Conservation (phyloP, 2,329 filamentous ascomycete genomes). For the Pseudogymnoascus sp. region DNA sequence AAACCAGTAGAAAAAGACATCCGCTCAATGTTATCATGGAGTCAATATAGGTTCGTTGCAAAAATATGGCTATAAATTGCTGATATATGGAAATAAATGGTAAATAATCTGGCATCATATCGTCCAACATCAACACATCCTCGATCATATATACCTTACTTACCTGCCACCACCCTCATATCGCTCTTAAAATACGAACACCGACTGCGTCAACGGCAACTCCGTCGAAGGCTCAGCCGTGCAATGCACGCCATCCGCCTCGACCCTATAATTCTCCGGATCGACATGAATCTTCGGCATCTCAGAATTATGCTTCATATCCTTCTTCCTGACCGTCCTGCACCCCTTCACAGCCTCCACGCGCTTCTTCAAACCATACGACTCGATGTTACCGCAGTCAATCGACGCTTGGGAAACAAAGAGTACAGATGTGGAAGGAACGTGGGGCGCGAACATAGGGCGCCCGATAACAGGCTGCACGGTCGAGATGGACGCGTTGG, state of each 20-base stretch:
- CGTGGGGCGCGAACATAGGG: conserved; percentile 75
- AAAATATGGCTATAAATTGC: neutral
- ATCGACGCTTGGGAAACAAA: conserved; percentile 76
- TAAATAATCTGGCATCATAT: neutral
- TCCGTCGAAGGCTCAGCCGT: conserved; percentile 63
- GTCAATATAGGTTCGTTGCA: neutral
- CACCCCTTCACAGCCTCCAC: conserved; percentile 75
- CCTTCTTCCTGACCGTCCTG: conserved; percentile 66
- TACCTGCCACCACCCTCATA: neutral
- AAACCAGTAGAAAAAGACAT: neutral
- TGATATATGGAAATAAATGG: neutral
- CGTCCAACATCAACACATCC: neutral
- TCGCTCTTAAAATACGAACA: conserved; percentile 60
- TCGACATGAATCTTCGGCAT: conserved; percentile 88
- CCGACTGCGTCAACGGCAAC: conserved; percentile 71
- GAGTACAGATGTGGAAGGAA: conserved; percentile 67
- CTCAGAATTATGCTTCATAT: conserved; percentile 84
- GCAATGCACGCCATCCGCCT: conserved; percentile 73
- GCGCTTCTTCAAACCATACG: conserved; percentile 71
- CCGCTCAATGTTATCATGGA: neutral
- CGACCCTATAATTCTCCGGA: conserved; percentile 80
- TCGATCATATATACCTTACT: neutral
- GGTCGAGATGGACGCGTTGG: conserved; percentile 79
- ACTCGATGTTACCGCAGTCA: conserved; percentile 56
- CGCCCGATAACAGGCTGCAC: conserved; percentile 78